Base-by-base conservation (phyloP, 2,329 filamentous ascomycete genomes). In the Corniculantispora saksenae region DNA sequence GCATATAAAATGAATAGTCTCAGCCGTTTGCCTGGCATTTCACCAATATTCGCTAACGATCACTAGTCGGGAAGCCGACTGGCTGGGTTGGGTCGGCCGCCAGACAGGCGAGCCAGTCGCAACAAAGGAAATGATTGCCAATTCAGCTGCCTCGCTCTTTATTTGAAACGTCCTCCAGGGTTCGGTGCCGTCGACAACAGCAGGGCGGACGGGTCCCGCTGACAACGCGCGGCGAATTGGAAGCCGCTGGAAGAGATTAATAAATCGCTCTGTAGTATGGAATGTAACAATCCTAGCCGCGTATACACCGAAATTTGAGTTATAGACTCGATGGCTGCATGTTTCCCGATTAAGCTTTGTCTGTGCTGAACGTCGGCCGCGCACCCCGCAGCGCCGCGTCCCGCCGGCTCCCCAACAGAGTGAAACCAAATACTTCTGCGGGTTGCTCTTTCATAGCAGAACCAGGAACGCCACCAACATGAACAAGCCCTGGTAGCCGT, bases 31-130 rank as follows among this genome's bases (percentile, higher is more conserved):
- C 43, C 15, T 17, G 27, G 13, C 38, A 17, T 13, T 43, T 35
- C 27, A 47, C 58, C 58, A 17, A 61, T 29, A 40, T 40, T 61
- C 58, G 47, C 47, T 21, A 51, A 40, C 27, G 15, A 51, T 40
- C 32, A 45, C 29, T 48, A 10, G 23, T 35, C 32, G n/a, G n/a
- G 35, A 4, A 27, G 19, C 29, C 45, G 15, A 50, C 47, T 13
- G 27, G 40, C 43, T 50, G 45, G 2, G 21, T 55, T 38, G n/a
- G 54, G 56, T 15, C 21, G 43, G 17, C 17, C 25, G 27, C 23
- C 23, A 35, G 45, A 27, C 21, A 17, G 45, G 23, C 15, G 45
- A 19, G 9, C 29, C 27, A 48, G 45, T 50, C 12, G 43, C 55
- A 59, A 48, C 43, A 48, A 59, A 35, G 56, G 10, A 50, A 23